Evolutionary conservation across 352 stramenopile genomes (phyloP), one percentile per base, ranked within the genome.

Genomic region (Pythium dissotocum): DNA sequence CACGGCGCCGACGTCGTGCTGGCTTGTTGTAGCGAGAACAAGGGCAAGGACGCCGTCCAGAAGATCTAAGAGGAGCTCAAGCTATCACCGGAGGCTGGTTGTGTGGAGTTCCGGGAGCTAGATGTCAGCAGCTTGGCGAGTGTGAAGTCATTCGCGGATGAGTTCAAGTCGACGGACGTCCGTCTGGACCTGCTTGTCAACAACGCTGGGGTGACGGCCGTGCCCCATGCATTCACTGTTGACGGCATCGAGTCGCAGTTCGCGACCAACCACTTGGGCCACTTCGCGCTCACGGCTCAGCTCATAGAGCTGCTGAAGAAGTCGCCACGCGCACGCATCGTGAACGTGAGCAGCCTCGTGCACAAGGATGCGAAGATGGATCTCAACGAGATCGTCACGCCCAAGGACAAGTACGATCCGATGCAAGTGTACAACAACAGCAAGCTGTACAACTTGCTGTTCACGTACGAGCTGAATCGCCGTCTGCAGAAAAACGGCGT

Each of bases 401-500:
- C 56, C 49, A 60, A 70, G 64, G 56, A 58, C 32, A 64, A 63
- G 44, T 70, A 70, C 63, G 44, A 55, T 21, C 18, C 63, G 24
- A 63, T 77, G 53, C 58, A 64, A 26, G 79, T 71, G 33, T 70
- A 70, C 63, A 48, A 40, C 32, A 63, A 60, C 56, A 70, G 9
- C 44, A 89, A 89, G 61, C 52, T 89, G 7, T 79, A 54, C 60
- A 88, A 87, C 69, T 48, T 85, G 30, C 61, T 88, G 2, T 88
- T 87, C 63, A 82, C 77, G 14, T n/a, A 68, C 0, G 79, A 88
- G 57, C 73, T 89, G 4, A 52, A 82, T 8, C 65, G 77, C 28
- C 76, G 76, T 1, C 38, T 86, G 6, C 53, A 77, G 26, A 68
- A 58, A 4, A 42, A 53, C 0, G 67, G 69, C 4, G 67, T 80